Evolutionary conservation across 306 rosid species (phyloP).

Genomic region (Gillenia trifoliata): DNA sequence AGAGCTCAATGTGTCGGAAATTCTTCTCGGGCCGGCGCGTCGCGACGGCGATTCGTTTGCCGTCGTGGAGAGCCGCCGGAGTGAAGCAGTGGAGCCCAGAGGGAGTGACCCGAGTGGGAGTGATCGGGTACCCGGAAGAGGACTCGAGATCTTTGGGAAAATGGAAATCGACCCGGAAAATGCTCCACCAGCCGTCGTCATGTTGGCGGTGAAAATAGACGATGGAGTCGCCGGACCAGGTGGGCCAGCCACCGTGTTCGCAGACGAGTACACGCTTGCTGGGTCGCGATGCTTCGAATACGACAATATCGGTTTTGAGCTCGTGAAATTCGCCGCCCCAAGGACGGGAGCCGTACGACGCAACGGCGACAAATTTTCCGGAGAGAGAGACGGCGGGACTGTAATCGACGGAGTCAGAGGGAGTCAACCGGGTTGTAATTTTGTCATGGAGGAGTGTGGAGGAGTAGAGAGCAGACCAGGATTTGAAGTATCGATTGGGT

Average conservation of each 20-base stretch:
- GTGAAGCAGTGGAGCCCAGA: slow-evolving; percentile 77
- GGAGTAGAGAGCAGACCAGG: slow-evolving; percentile 64
- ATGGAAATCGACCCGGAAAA: slow-evolving; percentile 44
- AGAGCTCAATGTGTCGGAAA: slow-evolving; percentile 71
- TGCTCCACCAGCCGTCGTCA: slow-evolving; percentile 88
- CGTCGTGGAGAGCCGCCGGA: slow-evolving; percentile 64
- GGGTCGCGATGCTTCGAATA: not conserved
- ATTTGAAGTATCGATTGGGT: slow-evolving; percentile 30
- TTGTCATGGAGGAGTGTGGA: slow-evolving; percentile 12
- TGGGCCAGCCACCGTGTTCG: slow-evolving; percentile 81
- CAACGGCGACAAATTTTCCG: slow-evolving; percentile 65
- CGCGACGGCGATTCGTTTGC: slow-evolving; percentile 52
- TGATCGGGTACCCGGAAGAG: not conserved
- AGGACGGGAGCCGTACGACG: slow-evolving; percentile 59
- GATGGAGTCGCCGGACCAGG: slow-evolving; percentile 62
- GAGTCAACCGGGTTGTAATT: slow-evolving; percentile 39
- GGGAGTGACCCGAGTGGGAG: slow-evolving; percentile 58
- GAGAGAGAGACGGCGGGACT: slow-evolving; percentile 63
- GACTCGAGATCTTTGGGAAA: not conserved
- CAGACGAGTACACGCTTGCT: slow-evolving; percentile 4
- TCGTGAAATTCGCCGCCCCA: slow-evolving; percentile 58
- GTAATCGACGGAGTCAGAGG: slow-evolving; percentile 47
- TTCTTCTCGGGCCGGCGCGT: slow-evolving; percentile 46
- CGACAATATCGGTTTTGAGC: not conserved
- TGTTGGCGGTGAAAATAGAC: slow-evolving; percentile 65